Evolutionary conservation across 2,329 filamentous ascomycete genomes (phyloP).

Genomic region (Fusarium verticillioides): DNA sequence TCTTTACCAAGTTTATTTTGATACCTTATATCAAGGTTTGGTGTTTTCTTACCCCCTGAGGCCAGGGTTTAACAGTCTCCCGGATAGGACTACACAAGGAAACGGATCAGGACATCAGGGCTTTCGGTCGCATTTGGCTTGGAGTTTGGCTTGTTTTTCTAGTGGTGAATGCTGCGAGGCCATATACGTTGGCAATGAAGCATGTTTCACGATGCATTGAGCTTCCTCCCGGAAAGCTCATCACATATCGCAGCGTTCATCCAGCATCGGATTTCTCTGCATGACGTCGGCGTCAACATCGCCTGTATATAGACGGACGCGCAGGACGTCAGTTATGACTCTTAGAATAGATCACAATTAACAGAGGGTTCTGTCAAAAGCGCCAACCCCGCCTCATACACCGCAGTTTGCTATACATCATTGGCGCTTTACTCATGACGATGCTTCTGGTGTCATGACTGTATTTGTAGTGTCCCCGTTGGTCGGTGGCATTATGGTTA

Average conservation of each 20-base stretch:
- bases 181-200: background rate
- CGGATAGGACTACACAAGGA: constrained; percentile 21
- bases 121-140: constrained; percentile 31
- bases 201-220: constrained; percentile 13
- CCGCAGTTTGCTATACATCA: background rate
- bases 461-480: background rate
- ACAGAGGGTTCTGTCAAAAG: constrained; percentile 22
- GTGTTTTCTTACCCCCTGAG: no score
- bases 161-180: constrained; percentile 6
- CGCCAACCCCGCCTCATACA: background rate
- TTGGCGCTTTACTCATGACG: background rate
- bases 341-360: constrained; percentile 25
- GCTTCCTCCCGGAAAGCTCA: constrained; percentile 1
- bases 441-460: background rate
- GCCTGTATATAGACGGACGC: constrained; percentile 43
- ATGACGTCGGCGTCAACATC: constrained; percentile 1
- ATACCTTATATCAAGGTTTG: no score
- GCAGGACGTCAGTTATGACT: constrained; percentile 37
- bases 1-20: no score
- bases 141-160: constrained; percentile 28
- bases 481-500: background rate
- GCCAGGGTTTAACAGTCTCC: background rate
- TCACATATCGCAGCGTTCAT: constrained; percentile 3
- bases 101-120: constrained; percentile 15
- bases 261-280: background rate